Evolutionary conservation across 1,284 basidiomycete genomes (phyloP), one percentile per base, ranked within the genome.

Genomic region (Trichosporon faecale): DNA sequence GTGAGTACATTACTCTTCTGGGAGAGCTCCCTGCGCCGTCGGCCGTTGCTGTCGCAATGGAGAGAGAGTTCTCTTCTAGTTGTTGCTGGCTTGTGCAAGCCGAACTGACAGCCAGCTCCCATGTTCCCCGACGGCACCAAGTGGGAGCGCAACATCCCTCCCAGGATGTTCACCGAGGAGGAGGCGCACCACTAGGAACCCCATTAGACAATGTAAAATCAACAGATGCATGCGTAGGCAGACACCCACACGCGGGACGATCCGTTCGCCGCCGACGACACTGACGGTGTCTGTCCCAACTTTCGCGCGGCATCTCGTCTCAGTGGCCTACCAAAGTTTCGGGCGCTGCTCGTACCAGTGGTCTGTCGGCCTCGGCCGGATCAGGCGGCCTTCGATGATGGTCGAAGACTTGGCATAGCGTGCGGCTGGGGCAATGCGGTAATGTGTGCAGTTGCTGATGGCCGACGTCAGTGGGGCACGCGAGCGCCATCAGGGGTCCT

Each of bases 51-150:
- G 18, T 18, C 18, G 18, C 40, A 2, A 8, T n/a, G n/a, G n/a
- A n/a, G n/a, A n/a, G n/a, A n/a, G n/a, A n/a, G n/a, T n/a, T n/a
- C n/a, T n/a, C n/a, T n/a, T n/a, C n/a, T n/a, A n/a, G n/a, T n/a
- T n/a, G n/a, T n/a, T n/a, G n/a, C n/a, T n/a, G n/a, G n/a, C n/a
- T n/a, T n/a, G n/a, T n/a, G n/a, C n/a, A n/a, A n/a, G n/a, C n/a
- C n/a, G n/a, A 57, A 29, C 73, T 25, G 73, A 70, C 72, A 74
- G 21, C 6, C 74, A 95, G 93, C 89, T 71, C 87, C 92, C 61
- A 79, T 86, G 64, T 91, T 89, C 80, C 92, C 92, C 66, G 92
- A 90, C 73, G 93, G 93, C 71, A 92, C 91, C 31, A 94, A 94
- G 86, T 95, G 93, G 93, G 40, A 31, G 31, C 21, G 31, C 40